These are phyloP conservation scores for Phylloporus sp. DNA, from an alignment of 768 basidiomycete genomes.

Conservation along the genomic window DNA sequence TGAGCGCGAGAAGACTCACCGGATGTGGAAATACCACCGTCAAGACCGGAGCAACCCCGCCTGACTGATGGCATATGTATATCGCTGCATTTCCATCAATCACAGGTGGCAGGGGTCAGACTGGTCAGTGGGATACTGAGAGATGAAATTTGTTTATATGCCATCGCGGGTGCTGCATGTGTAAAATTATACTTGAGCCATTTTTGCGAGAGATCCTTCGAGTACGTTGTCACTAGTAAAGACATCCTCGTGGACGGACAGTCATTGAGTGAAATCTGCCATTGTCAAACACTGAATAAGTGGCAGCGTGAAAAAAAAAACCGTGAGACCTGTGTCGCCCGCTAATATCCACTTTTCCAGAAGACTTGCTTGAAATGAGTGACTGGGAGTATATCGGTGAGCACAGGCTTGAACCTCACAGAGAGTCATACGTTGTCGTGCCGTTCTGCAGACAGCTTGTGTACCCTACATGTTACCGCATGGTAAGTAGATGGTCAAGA, in stretches of 20 bases:
- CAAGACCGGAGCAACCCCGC: not conserved
- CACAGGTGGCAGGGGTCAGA: not conserved
- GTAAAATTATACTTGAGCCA: not conserved
- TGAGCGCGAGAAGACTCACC: not conserved
- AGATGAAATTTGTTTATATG: not conserved
- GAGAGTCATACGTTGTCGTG: not conserved
- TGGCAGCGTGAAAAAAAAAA: not conserved
- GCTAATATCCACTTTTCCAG: not conserved
- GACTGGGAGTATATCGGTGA: not conserved
- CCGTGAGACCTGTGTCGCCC: not conserved
- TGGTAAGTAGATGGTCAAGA: not conserved
- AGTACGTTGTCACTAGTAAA: not conserved
- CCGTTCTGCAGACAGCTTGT: not conserved
- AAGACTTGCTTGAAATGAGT: no score
- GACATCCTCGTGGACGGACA: not conserved
- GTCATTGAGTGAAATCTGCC: not conserved
- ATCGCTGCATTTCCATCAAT: conserved; percentile 2
- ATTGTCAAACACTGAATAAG: not conserved
- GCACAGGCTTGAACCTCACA: no score
- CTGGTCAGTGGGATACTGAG: not conserved
- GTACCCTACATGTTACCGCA: no score
- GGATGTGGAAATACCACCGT: not conserved
- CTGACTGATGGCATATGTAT: not conserved
- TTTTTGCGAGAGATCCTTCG: not conserved
- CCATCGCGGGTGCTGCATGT: not conserved